Evolutionary conservation across 2,329 filamentous ascomycete genomes (phyloP), one percentile per base, ranked within the genome.

Genomic region (Fonsecaea erecta): DNA sequence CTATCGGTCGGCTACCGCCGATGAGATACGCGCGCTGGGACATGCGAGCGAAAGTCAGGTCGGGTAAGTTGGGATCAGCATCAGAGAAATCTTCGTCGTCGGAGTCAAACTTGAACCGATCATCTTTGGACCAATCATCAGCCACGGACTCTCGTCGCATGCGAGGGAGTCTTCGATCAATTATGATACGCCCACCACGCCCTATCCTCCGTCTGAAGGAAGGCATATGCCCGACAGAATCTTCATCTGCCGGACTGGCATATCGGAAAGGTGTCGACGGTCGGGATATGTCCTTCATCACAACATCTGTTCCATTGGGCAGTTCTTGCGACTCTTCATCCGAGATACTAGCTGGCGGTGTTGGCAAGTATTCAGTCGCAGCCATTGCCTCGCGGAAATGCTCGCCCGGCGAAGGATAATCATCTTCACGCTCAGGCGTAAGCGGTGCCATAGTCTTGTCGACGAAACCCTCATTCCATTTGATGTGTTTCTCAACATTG

Each of bases 401-500:
- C 69, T 85, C 85, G 64, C 83, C 78, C 21, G 67, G 67, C 37
- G 67, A 66, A 52, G 67, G 63, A 71, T 82, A 82, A 48, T 80
- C 82, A 70, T 86, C 83, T 65, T 92, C 89, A 73, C 86, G 83
- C 51, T 91, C 87, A 24, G 93, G 93, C 57, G 91, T 92, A 70
- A 98, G 85, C 57, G 94, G 93, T 70, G 89, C 88, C 80, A 89
- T 88, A 67, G 94, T 97, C 75, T 93, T 85, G 80, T 98, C 93
- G 73, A 96, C 86, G 81, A 92, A 93, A 74, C 91, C 90, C 72
- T 91, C 85, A 78, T 97, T 97, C 93, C 94, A 97, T 76, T 90
- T 88, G 72, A 90, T 87, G 79, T 97, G 94, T 78, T 95, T 94
- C 73, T 90, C 85, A 61, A 96, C 88, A 78, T 96, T 94, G 72